Evolutionary conservation across 148 eudicot species (phyloP), one percentile per base, ranked within the genome.

Genomic region (Fagopyrum esculentum): DNA sequence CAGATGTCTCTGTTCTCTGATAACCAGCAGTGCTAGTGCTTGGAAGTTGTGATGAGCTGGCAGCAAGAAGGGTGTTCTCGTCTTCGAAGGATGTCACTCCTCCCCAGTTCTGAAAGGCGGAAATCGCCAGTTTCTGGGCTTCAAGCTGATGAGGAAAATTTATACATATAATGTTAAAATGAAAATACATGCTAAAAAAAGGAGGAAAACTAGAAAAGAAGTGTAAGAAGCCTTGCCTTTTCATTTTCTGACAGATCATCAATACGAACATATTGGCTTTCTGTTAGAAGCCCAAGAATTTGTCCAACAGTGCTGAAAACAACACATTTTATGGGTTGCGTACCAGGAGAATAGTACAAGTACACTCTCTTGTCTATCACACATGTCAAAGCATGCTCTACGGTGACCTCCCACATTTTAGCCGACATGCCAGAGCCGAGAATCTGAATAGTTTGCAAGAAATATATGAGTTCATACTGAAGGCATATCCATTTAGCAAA

Each of bases 361-460:
- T 80, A 84, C 52, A 88, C 79, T 69, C 75, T 82, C 26, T 86
- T 74, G 80, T 89, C 97, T 47, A 89, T 61, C 40, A 84, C 85
- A 77, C 97, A 89, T 54, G 88, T 87, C 70, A 81, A 85, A 75
- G 97, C 93, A 83, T 89, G 92, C 46, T 86, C 93, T 61, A 83
- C 77, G 9, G 92, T 79, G 55, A 80, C 83, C 22, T 89, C 97
- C 97, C 97, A 91, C 93, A 86, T 85, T 79, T 88, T 88, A 74
- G 93, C 80, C 77, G 91, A 91, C 96, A 91, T 91, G 70, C 91
- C 93, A 40, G 89, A 77, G 75, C 93, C 97, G 73, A 89, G 85
- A 76, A 91, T 82, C 97, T 91, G 84, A 68, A 79, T 51, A 56
- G 56, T 76, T 72, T 26, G 40, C 45, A 15, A 68, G 15, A 71